Base-by-base conservation (phyloP, 176 grass and related monocot species). In the Cenchrus purpureus region DNA sequence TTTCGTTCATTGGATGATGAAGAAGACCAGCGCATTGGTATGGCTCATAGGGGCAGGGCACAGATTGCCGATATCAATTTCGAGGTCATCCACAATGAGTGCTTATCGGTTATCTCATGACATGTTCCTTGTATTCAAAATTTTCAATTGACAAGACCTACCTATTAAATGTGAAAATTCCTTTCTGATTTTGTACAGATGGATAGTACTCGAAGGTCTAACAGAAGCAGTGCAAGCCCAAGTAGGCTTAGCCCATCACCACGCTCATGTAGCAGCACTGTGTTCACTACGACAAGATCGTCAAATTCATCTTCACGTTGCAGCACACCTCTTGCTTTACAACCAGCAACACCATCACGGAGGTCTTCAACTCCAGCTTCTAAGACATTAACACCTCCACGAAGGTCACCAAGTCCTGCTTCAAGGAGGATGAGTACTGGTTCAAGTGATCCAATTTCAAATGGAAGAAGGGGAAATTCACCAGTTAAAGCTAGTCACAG, bases 1-100 rank as follows among this genome's bases (percentile, higher is more conserved):
- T 98, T 98, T 62, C 89, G 53, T 87, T 98, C 91, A 50, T 89
- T 98, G 83, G 96, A 95, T 90, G 87, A 90, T 46, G 91, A 93
- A 15, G 91, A 91, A 74, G 81, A 86, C 37, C 71, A 87, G 79
- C 73, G 2, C 55, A 49, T 84, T 69, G 57, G 65, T 73, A 80
- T 88, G 59, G 59, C 65, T 80, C 61, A 84, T 32, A 98, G 96
- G 92, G 93, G 91, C 9, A 89, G 96, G 75, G 13, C 85, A 32
- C 87, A 83, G 57, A 87, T 75, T 83, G 92, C 64, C 85, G 46
- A 84, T 86, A 83, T 82, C 88, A 56, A 79, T 98, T 74, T 92
- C 81, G 13, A 85, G 87, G 69, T 87, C 91, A 85, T 95, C 96
- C 56, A 92, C 70, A 19, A 93, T 98, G 77, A 79, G 69, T 84